These are phyloP conservation scores for Aspergillus sp. DNA, from an alignment of 2,329 filamentous ascomycete genomes.

Conservation along the genomic window DNA sequence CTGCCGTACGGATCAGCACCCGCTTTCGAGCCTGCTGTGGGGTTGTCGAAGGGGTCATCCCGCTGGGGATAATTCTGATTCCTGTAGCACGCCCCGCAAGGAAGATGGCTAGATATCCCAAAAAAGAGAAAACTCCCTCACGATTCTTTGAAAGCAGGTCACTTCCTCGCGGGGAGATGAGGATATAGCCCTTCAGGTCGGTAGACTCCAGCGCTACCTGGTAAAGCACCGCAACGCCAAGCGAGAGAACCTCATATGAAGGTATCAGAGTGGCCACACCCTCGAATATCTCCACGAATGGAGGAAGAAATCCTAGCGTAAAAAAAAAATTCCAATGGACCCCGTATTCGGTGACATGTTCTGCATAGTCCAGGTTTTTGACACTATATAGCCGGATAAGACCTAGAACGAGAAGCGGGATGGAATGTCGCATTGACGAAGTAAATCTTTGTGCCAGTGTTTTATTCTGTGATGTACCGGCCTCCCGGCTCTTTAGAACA, in stretches of 20 bases:
- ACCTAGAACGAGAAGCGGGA: constrained; percentile 79
- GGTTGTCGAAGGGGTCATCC: constrained; percentile 45
- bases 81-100: constrained; percentile 83
- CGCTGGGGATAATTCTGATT: constrained; percentile 72
- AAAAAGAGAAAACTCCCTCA: constrained; percentile 92
- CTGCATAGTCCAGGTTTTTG: constrained; percentile 92
- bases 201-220: constrained; percentile 75
- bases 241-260: constrained; percentile 72
- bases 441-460: constrained; percentile 59
- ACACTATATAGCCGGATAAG: constrained; percentile 80
- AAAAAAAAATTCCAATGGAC: constrained; percentile 99
- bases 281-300: constrained; percentile 83
- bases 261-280: constrained; percentile 68
- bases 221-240: constrained; percentile 69
- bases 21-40: constrained; percentile 50
- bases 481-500: constrained; percentile 67
- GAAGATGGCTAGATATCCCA: constrained; percentile 93
- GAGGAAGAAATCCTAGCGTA: constrained; percentile 82
- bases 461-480: constrained; percentile 41
- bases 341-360: constrained; percentile 96
- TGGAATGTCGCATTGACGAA: constrained; percentile 71
- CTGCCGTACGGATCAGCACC: constrained; percentile 63
- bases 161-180: constrained; percentile 72
- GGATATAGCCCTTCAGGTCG: constrained; percentile 75
- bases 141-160: constrained; percentile 85